phyloP scores from a whole-genome alignment of 352 stramenopile species.

The Phytophthora fragariaefolia region DNA sequence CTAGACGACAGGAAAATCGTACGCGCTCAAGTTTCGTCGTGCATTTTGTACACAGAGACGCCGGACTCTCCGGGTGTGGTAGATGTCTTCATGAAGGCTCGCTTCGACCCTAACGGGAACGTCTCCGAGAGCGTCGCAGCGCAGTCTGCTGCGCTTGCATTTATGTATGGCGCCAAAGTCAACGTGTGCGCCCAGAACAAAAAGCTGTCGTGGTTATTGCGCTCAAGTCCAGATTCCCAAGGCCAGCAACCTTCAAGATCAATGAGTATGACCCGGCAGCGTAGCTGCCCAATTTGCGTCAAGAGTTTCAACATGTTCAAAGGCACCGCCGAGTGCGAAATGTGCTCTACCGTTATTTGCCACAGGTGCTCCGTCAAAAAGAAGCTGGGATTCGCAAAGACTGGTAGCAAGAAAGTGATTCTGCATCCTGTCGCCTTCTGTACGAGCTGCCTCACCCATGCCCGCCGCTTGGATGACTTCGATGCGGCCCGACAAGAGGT shows the following conservation, averaged over 20 bases:
- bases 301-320: conserved; percentile 41
- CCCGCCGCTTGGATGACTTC: conserved; percentile 29
- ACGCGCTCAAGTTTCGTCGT: conserved; percentile 45
- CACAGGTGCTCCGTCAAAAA: conserved; percentile 40
- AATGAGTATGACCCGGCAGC: conserved; percentile 18
- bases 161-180: conserved; percentile 35
- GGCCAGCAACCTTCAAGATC: conserved; percentile 17
- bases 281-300: conserved; percentile 38
- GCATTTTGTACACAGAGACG: conserved; percentile 46
- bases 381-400: conserved; percentile 34
- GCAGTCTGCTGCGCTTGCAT: conserved; percentile 28
- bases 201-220: conserved; percentile 49
- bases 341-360: conserved; percentile 39
- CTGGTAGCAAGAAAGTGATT: conserved; percentile 29
- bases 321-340: conserved; percentile 25
- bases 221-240: conserved; percentile 20
- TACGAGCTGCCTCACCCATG: conserved; percentile 36
- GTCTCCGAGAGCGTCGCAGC: conserved; percentile 34
- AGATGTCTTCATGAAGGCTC: conserved; percentile 46
- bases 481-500: conserved; percentile 39
- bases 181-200: conserved; percentile 47
- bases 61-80: conserved; percentile 25
- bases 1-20: conserved; percentile 46
- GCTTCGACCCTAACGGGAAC: conserved; percentile 39
- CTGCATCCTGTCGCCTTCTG: conserved; percentile 36